A percentile compares a stretch with the other conserved stretches of the same genome.
Evolutionary conservation across 2,329 filamentous ascomycete species (phyloP).

Genomic region (Ceratocystis huliohia): DNA sequence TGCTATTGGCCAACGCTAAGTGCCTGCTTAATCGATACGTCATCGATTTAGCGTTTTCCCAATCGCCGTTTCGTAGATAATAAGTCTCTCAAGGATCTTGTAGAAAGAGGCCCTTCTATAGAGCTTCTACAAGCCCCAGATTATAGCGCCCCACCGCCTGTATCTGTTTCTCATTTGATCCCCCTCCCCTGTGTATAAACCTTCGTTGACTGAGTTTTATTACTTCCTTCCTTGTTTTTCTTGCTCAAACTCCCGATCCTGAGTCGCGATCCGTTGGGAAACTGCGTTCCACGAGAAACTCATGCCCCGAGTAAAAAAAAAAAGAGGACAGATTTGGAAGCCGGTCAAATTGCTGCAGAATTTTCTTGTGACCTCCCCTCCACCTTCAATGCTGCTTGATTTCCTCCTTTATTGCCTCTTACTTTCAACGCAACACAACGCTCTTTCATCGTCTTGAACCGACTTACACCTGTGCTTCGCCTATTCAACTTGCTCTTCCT

Average conservation of each 20-base stretch:
- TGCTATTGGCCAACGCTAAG: neutral
- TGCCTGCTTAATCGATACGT: conserved; percentile 9
- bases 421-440: neutral
- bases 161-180: neutral
- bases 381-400: neutral
- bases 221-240: neutral
- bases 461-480: neutral
- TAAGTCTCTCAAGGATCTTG: neutral
- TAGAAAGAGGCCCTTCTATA: neutral
- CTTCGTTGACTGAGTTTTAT: neutral
- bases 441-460: neutral
- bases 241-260: conserved; percentile 5
- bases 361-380: neutral
- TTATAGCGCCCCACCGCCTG: neutral
- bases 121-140: neutral
- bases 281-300: conserved; percentile 7
- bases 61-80: neutral
- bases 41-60: neutral
- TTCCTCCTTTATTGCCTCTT: neutral
- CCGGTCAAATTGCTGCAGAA: neutral
- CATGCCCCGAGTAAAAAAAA: neutral
- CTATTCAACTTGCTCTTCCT: neutral
- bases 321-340: conserved; percentile 8
- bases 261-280: conserved; percentile 8
- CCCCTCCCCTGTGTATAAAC: neutral